Evolutionary conservation across 176 grass and related monocot species (phyloP), one percentile per base, ranked within the genome.

Genomic region (Aegilops bicornis): DNA sequence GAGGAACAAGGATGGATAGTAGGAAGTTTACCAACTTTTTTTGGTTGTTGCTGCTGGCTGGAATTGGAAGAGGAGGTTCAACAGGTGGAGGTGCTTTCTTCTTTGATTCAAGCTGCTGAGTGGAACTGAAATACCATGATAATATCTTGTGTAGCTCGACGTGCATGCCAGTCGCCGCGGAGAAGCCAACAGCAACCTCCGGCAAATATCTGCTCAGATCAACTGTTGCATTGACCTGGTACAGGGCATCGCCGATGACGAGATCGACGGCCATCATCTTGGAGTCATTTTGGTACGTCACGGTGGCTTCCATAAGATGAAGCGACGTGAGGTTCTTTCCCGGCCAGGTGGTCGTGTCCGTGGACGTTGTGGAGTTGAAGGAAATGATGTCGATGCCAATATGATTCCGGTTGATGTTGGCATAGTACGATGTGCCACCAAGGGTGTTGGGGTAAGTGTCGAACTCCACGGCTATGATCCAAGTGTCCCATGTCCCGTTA

Each of bases 381-480:
- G 50, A 54, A 16, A 19, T 54, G 50, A 54, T 5, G 50, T 56
- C 17, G 6, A 83, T 76, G 12, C 22, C 32, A 3, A 76, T 54
- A 39, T 58, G 22, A 74, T 95, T 67, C 13, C 84, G 73, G 67
- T 95, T 85, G 82, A 95, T 67, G 10, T 88, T 88, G 76, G 92
- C 86, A 69, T 95, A 90, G 82, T 90, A 87, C 65, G 78, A 56
- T 90, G 79, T 88, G 13, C 13, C 84, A 74, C 92, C 93, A 52
- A 59, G 45, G 4, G 45, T 2, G 1, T 20, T 3, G 33, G 5
- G 0, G 24, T 0, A 76, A 17, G 82, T 93, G 63, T 90, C 88
- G 40, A 93, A 93, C 30, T 93, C 91, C 6, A 93, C 71, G 22
- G 85, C 88, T 8, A 93, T 68, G 30, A 77, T 22, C 1, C 32